A percentile compares a stretch with the other conserved stretches of the same genome.
phyloP scores from a whole-genome alignment of 2,329 filamentous ascomycete species.

The Colletotrichum tofieldiae region DNA sequence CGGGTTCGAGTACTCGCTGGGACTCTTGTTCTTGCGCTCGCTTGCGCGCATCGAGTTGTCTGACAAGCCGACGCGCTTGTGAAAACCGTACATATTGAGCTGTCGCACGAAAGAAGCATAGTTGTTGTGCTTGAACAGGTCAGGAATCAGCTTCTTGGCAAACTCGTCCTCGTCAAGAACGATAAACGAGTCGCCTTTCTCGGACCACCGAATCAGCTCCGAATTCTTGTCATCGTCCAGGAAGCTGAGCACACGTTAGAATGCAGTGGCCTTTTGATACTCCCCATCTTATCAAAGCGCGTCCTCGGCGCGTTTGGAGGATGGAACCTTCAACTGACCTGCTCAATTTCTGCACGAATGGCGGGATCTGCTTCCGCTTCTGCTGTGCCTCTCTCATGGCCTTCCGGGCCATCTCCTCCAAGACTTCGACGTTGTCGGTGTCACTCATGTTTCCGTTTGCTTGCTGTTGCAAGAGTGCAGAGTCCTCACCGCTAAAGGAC shows the following conservation, averaged over 20 bases:
- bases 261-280: neutral
- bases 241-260: conserved; percentile 74
- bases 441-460: conserved; percentile 57
- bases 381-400: conserved; percentile 90
- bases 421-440: conserved; percentile 81
- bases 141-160: conserved; percentile 95
- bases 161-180: conserved; percentile 98
- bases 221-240: conserved; percentile 94
- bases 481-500: conserved; percentile 61
- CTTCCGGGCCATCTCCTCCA: conserved; percentile 84
- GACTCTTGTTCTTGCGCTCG: conserved; percentile 96
- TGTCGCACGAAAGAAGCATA: conserved; percentile 97
- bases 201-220: conserved; percentile 96
- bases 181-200: conserved; percentile 96
- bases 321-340: conserved; percentile 73
- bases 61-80: conserved; percentile 93
- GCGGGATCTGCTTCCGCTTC: conserved; percentile 95
- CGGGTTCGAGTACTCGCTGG: conserved; percentile 97
- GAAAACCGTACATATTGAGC: conserved; percentile 97
- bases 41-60: conserved; percentile 99
- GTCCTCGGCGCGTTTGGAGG: neutral
- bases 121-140: conserved; percentile 99
- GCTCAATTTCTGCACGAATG: conserved; percentile 97
- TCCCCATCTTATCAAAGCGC: neutral
- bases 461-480: conserved; percentile 51